Base-by-base conservation (phyloP, 768 basidiomycete species). In the Amyloporia xantha region DNA sequence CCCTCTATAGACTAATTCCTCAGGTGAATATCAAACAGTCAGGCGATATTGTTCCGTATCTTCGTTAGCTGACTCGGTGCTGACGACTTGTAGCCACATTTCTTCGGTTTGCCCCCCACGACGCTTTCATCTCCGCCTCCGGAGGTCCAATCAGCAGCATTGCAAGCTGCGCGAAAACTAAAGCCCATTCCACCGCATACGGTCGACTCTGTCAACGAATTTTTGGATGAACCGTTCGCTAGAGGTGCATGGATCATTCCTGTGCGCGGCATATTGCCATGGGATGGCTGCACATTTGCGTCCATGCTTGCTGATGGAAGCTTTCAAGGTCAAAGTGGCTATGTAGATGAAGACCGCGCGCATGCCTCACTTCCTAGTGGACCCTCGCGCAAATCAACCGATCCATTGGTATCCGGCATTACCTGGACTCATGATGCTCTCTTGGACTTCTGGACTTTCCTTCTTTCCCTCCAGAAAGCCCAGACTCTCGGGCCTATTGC, bases 181-280 rank as follows among this genome's bases (percentile, higher is more conserved):
- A 12, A 12, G 1, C 52, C 57, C 2, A 48, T 55, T 12, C 25
- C 44, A 13, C 57, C 57, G 1, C 45, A 58, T 26, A 52, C 44
- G 3, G 9, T 21, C 1, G 11, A 21, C 10, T 25, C 50, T 1
- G 35, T 42, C 10, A 28, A 28, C n/a, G 44, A 44, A 1, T 15
- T 13, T 38, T 21, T 54, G 2, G 26, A 15, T 10, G 50, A 54
- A 28, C 35, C 36, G 3, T 55, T 38, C 21, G 13, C 28, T 13
- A 45, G 57, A 19, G 21, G 48, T 5, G 49, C 52, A 17, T 58
- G 57, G 57, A 50, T 58, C 17, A 23, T 58, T 5, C 57, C 57
- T 5, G 36, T 58, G 12, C 57, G 57, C 23, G 57, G 57, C 4
- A 26, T 4, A 4, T 27, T 48, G 17, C 50, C 48, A 1, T 58